phyloP scores from a whole-genome alignment of 169 alveolate species.

The Plasmodium adleri region DNA sequence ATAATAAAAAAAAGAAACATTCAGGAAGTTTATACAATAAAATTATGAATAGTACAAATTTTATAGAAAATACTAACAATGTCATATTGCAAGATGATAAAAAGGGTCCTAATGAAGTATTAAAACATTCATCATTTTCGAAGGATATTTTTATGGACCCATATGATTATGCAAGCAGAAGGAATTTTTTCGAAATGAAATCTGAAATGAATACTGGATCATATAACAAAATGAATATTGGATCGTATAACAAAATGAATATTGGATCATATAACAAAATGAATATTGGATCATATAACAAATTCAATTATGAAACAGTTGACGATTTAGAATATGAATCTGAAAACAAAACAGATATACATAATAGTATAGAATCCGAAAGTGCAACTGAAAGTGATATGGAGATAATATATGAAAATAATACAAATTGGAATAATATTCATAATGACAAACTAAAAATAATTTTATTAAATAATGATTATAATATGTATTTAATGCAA shows the following conservation, averaged over 20 bases:
- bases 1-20: constrained; percentile 23
- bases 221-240: not conserved
- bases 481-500: constrained; percentile 41
- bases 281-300: not conserved
- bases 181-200: constrained; percentile 31
- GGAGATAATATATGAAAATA: constrained; percentile 6
- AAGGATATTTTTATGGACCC: constrained; percentile 18
- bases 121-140: not conserved
- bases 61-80: constrained; percentile 11
- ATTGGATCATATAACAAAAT: not conserved
- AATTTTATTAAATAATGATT: constrained; percentile 54
- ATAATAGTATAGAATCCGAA: constrained; percentile 34
- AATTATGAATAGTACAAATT: constrained; percentile 3
- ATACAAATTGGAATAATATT: not conserved
- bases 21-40: not conserved
- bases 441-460: constrained; percentile 38
- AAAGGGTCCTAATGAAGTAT: constrained; percentile 6
- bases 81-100: constrained; percentile 1
- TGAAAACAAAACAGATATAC: constrained; percentile 30
- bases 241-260: constrained; percentile 5
- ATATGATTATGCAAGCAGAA: constrained; percentile 4
- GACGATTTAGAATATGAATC: constrained; percentile 44
- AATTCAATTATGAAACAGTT: constrained; percentile 8
- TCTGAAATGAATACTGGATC: not conserved
- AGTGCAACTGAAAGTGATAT: constrained; percentile 30